These are phyloP conservation scores for Venturia oleaginea DNA, from an alignment of 2,329 filamentous ascomycete species.

Conservation along the genomic window DNA sequence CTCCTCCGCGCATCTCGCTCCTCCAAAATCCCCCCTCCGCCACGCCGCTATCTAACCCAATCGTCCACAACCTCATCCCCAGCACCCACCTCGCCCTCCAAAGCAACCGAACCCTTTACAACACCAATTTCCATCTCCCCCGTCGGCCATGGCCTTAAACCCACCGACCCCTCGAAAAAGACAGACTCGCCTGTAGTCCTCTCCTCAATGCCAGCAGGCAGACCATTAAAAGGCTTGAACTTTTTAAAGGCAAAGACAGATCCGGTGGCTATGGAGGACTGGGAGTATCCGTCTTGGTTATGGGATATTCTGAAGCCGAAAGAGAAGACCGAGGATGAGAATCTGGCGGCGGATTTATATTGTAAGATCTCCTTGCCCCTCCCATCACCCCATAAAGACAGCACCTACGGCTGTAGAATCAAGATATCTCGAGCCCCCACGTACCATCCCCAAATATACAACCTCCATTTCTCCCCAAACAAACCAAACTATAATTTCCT, in stretches of 20 bases:
- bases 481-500: not conserved
- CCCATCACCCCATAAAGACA: not conserved
- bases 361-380: slow-evolving; percentile 49
- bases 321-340: slow-evolving; percentile 45
- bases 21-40: not conserved
- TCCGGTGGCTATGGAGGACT: slow-evolving; percentile 63
- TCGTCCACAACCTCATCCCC: slow-evolving; percentile 15
- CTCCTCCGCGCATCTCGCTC: slow-evolving; percentile 8
- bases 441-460: not conserved
- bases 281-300: slow-evolving; percentile 72
- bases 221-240: slow-evolving; percentile 63
- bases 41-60: not conserved
- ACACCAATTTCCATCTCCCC: slow-evolving; percentile 28
- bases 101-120: slow-evolving; percentile 38
- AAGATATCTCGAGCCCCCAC: not conserved
- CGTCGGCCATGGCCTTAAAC: slow-evolving; percentile 21
- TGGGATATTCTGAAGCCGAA: slow-evolving; percentile 60
- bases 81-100: slow-evolving; percentile 22
- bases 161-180: slow-evolving; percentile 18
- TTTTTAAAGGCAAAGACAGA: slow-evolving; percentile 66
- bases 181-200: slow-evolving; percentile 23
- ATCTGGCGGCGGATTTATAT: slow-evolving; percentile 62
- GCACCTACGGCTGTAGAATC: too few relatives aligned
- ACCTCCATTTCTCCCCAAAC: not conserved
- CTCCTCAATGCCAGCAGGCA: slow-evolving; percentile 55